Evolutionary conservation across 495 filamentous ascomycete species (phyloP), one percentile per base, ranked within the genome.

Genomic region (Neurospora hispaniola): DNA sequence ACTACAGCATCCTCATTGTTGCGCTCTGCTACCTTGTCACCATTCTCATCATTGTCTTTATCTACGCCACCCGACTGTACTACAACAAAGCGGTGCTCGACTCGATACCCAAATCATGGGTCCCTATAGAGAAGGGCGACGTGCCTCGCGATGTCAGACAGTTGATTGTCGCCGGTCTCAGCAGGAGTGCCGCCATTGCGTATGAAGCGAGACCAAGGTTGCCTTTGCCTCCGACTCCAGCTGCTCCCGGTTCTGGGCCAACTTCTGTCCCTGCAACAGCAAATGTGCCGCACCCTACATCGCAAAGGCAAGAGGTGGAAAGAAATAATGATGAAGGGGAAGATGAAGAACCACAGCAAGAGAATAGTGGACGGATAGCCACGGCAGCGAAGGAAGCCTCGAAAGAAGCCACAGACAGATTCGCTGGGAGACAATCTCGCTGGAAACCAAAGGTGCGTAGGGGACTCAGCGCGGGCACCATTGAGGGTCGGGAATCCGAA

Each of bases 51-150:
- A 86, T 92, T 38, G 79, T 89, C 44, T 88, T 97, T 54, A 89
- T 98, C 74, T 98, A 98, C 75, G 87, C 90, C 42, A 89, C 89
- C 38, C 86, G 96, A n/a, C 87, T 98, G n/a, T 98, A 94, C 80
- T 92, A 94, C 38, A 94, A 91, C 77, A 88, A 93, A 44, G 91
- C 85, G 42, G 90, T 91, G 14, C 86, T 99, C 31, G 85, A 89
- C 2, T 90, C 87, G 3, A 98, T 99, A 69, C 96, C 96, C 1
- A 94, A 94, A 76, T 81, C 87, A 69, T 94, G 90, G 87, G 88
- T 96, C 7, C 93, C 93, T 11, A 82, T 96, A 69, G 93, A 93
- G 78, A 91, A 92, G 74, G 92, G 92, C 69, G 89, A 93, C 77
- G 83, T 97, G 35, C 87, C 86, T 35, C 89, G 89, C 77, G 88